Base-by-base conservation (phyloP, 805 yeast genomes). In the Ogataea populi-albae region DNA sequence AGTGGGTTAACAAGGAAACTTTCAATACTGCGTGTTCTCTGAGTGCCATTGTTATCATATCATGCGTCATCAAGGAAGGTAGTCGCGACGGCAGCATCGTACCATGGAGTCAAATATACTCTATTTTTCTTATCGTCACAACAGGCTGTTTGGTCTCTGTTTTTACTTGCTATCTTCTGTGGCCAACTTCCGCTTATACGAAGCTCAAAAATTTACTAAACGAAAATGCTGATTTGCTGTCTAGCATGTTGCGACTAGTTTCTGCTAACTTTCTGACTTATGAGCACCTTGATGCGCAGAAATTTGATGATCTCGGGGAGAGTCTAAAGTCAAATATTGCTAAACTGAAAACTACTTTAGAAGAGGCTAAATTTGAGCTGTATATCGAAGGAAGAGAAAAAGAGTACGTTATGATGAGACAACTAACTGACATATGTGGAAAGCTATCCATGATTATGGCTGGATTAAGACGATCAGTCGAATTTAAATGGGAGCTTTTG, bases 21-120 rank as follows among this genome's bases (percentile, higher is more conserved):
- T 86, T 85, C 59, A 83, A 82, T 48, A 84, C 91, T 9, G 91
- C 95, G 0, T 82, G 93, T 49, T 78, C 88, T 0, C 62, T 85
- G 31, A 85, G 89, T 2, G 77, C 85, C 6, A 83, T 85, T 34
- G 72, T 83, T 3, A 61, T 85, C 17, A 78, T 85, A 3, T 73
- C 87, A 0, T 79, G 85, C 40, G 69, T 86, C 38, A 75, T 84
- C 11, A 80, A 81, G 52, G 94, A 86, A 49, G 89, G 87, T 10
- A 75, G 80, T 29, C 62, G 71, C 32, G 80, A 79, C 49, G 68
- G 75, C 1, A 77, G 80, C 11, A 55, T 55, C 6, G 66, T 85
- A 10, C 85, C 89, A 0, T 54, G 77, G 40, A 58, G 59, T 19
- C 69, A 79, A 47, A 63, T 85, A 18, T 38, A 61, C 19, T 73